Evolutionary conservation across 768 basidiomycete genomes (phyloP).

Genomic region (Kwoniella sp.): DNA sequence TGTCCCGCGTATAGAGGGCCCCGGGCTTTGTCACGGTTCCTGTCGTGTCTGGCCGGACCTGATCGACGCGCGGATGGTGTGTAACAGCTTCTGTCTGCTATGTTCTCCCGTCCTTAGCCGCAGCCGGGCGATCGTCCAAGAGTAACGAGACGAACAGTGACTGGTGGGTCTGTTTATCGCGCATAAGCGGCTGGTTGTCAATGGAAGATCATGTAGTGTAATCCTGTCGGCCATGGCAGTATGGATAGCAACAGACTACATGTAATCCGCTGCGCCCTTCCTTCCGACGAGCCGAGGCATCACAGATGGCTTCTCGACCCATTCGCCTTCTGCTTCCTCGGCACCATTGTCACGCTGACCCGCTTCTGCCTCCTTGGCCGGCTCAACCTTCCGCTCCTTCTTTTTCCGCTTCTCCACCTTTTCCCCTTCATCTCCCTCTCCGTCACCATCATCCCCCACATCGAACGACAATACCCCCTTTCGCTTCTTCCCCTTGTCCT

Average conservation of each 20-base stretch:
- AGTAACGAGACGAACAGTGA: too few relatives aligned
- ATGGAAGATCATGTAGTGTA: too few relatives aligned
- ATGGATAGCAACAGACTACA: conserved; percentile 55
- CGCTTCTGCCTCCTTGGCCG: conserved; percentile 28
- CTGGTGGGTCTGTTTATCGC: too few relatives aligned
- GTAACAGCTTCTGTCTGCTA: too few relatives aligned
- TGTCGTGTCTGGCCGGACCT: too few relatives aligned
- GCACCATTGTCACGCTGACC: background rate
- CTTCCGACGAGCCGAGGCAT: conserved; percentile 53
- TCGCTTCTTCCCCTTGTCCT: conserved; percentile 55
- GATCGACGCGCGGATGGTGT: too few relatives aligned
- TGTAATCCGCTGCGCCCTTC: conserved; percentile 70
- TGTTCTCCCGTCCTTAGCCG: too few relatives aligned
- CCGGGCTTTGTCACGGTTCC: too few relatives aligned
- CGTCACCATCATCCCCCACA: conserved; percentile 53
- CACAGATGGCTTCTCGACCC: conserved; percentile 44
- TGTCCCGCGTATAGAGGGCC: too few relatives aligned
- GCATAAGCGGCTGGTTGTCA: too few relatives aligned
- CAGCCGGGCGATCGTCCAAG: too few relatives aligned
- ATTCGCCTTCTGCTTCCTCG: conserved; percentile 28
- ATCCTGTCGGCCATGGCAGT: too few relatives aligned
- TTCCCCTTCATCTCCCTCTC: conserved; percentile 57
- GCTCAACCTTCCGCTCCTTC: conserved; percentile 54
- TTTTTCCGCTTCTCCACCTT: conserved; percentile 48
- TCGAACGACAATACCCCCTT: conserved; percentile 70